A percentile compares a stretch with the other conserved stretches of the same genome.
phyloP scores from a whole-genome alignment of 208 protist species.

The Angomonas deanei region DNA sequence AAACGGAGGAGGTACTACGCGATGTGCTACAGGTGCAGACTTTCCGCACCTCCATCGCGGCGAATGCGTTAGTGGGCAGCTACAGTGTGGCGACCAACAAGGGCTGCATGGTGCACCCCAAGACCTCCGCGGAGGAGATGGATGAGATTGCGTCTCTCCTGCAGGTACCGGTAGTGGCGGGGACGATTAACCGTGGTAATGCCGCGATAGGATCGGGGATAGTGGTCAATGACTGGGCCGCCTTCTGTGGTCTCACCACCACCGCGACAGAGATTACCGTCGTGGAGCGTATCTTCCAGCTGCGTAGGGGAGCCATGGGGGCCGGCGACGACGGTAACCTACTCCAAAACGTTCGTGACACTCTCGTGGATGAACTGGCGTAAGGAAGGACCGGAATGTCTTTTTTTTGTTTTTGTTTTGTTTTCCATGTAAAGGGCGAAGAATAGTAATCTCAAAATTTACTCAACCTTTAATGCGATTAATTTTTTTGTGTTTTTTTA shows the following conservation, averaged over 20 bases:
- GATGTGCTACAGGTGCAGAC: conserved; percentile 98
- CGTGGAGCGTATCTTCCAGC: conserved; percentile 98
- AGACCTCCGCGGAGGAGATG: conserved; percentile 96
- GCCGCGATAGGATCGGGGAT: conserved; percentile 92
- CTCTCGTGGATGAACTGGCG: conserved; percentile 83
- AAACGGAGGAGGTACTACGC: conserved; percentile 99
- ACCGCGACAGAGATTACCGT: conserved; percentile 99
- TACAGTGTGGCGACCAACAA: conserved; percentile 98
- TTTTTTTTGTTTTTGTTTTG: background rate
- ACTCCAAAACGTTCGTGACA: conserved; percentile 83
- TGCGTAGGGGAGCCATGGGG: conserved; percentile 66
- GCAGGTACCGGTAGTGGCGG: conserved; percentile 98
- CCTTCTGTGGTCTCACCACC: conserved; percentile 98
- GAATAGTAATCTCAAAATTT: background rate
- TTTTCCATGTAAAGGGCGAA: background rate
- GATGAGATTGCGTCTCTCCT: conserved; percentile 98
- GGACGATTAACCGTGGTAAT: conserved; percentile 99
- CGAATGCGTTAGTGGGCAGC: conserved; percentile 98
- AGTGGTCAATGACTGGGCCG: conserved; percentile 99
- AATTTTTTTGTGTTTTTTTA: conserved; percentile 7
- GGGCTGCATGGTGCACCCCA: conserved; percentile 97
- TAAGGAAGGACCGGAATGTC: conserved; percentile 20
- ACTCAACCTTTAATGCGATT: background rate
- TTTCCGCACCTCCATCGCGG: conserved; percentile 97
- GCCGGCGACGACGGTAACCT: conserved; percentile 57